Percentiles rank a stretch among this genome's conserved stretches.
Conservation (phyloP, 129 eudicot genomes). For the Flaveria linearis region DNA sequence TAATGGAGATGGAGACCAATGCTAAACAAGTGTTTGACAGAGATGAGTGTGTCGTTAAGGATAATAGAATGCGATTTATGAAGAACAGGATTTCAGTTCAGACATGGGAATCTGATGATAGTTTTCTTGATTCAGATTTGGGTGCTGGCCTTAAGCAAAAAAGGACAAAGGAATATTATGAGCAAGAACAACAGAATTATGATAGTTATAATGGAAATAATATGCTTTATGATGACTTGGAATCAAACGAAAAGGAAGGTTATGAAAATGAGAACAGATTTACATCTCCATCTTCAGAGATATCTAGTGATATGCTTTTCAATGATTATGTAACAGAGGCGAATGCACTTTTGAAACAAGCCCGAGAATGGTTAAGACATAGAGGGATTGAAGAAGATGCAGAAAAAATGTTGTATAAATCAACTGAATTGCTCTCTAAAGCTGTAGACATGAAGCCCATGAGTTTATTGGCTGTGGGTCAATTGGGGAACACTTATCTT, state of each 20-base stretch:
- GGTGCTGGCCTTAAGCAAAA: conserved; percentile 40
- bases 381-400: conserved; percentile 55
- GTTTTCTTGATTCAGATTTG: conserved; percentile 45
- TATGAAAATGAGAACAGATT: conserved; percentile 32
- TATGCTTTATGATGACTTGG: conserved; percentile 27
- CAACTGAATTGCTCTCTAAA: conserved; percentile 63
- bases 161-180: conserved; percentile 35
- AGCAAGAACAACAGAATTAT: conserved; percentile 35
- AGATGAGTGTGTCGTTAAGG: conserved; percentile 36
- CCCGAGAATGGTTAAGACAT: conserved; percentile 51
- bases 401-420: conserved; percentile 58
- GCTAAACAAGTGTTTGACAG: conserved; percentile 43
- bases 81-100: conserved; percentile 35
- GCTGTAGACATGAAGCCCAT: conserved; percentile 83
- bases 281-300: conserved; percentile 53
- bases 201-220: conserved; percentile 29
- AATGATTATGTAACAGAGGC: conserved; percentile 65
- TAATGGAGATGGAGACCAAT: conserved; percentile 31
- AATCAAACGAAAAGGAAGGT: conserved; percentile 32
- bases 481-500: conserved; percentile 90
- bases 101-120: conserved; percentile 41
- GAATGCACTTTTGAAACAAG: conserved; percentile 66
- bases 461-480: conserved; percentile 96
- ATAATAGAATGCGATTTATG: conserved; percentile 33
- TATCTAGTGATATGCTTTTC: conserved; percentile 59